A percentile compares a stretch with the other conserved stretches of the same genome.
Conservation (phyloP, 1,284 basidiomycete species). For the Volvariella volvacea region DNA sequence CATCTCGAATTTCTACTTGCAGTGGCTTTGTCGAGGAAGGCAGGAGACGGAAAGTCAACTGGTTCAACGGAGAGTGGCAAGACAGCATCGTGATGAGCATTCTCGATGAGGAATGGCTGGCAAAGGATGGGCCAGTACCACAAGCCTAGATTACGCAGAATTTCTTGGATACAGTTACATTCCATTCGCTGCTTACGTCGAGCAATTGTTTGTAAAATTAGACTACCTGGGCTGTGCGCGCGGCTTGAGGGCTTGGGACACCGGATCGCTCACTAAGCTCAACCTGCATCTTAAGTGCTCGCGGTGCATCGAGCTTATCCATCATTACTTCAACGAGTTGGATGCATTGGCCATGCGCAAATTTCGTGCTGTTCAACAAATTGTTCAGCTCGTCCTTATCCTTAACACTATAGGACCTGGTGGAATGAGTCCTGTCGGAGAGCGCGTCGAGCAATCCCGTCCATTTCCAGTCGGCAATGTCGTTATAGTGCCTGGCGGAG, state of each 20-base stretch:
- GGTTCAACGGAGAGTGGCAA: conserved; percentile 20
- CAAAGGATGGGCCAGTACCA: neutral
- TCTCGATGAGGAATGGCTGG: conserved; percentile 16
- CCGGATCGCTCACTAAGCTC: no score
- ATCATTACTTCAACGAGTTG: conserved; percentile 80
- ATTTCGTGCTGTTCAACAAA: conserved; percentile 53
- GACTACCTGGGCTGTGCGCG: no score
- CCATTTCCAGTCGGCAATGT: conserved; percentile 71
- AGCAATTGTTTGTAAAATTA: no score
- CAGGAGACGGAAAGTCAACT: conserved; percentile 17
- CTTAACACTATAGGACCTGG: conserved; percentile 60
- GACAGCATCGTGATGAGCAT: conserved; percentile 20
- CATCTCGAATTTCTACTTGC: neutral
- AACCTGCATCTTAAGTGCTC: conserved; percentile 45
- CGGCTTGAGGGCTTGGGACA: no score
- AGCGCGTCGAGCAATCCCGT: conserved; percentile 52
- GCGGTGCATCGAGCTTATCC: conserved; percentile 68
- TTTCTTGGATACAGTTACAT: no score
- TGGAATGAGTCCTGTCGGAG: conserved; percentile 47
- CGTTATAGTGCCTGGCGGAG: conserved; percentile 58
- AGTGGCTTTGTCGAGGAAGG: conserved; percentile 26
- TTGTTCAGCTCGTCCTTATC: conserved; percentile 58
- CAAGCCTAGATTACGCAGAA: neutral
- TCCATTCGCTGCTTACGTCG: no score
- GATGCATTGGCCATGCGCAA: conserved; percentile 55